Base-by-base conservation (phyloP, 73 alveolate species). In the Halteria grandinella region DNA sequence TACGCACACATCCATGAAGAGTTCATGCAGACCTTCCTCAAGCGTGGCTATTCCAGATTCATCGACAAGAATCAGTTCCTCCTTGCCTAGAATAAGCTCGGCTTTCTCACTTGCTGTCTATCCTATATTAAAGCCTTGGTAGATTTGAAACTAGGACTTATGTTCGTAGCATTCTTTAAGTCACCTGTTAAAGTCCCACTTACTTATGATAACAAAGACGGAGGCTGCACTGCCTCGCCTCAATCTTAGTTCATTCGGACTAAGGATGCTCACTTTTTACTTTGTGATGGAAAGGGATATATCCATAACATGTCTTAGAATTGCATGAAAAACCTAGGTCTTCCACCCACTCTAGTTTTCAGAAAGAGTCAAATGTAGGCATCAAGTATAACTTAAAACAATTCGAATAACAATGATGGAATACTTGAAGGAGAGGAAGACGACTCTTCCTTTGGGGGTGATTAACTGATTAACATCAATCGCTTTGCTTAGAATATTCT, bases 211-310 rank as follows among this genome's bases (percentile, higher is more conserved):
- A 23, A 28, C 41, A 53, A 52, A 15, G 0, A 54, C 7, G 71
- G 55, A 18, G 57, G 55, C 5, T 47, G 43, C n/a, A n/a, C n/a
- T n/a, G n/a, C n/a, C n/a, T n/a, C n/a, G n/a, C n/a, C n/a, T n/a
- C n/a, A n/a, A n/a, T n/a, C n/a, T 17, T 4, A 51, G 0, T 73
- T 54, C 57, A 18, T 73, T 15, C 52, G 55, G n/a, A 45, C 47
- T 28, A 73, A 73, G 25, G 85, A 73, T 34, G 85, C 85, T 73
- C 85, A 73, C 44, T 73, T 50, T 33, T 15, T 73, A 15, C 43
- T 73, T 1, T 73, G 85, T 39, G 71, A 73, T 54, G 5, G 25
- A 1, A 73, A 73, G 28, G 75, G 75, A 0, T 20, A 37, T 4
- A 73, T 73, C 1, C 34, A 28, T 54, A 55, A 75, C 24, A 73